Evolutionary conservation across 1,284 basidiomycete genomes (phyloP).

Genomic region (Apiotrichum sp.): DNA sequence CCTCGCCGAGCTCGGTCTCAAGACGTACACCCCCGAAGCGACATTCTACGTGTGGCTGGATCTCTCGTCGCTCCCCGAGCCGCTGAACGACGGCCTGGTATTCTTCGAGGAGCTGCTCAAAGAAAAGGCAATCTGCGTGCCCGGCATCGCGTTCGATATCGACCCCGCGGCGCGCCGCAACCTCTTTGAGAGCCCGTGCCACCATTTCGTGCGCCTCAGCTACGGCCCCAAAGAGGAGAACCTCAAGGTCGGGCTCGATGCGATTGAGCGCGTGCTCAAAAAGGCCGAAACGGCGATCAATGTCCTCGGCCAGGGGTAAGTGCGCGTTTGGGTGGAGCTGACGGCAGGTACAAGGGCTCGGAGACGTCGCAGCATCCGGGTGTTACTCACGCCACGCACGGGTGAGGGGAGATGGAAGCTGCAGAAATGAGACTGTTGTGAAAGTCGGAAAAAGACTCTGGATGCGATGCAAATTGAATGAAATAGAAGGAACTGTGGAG

Average conservation of each 20-base stretch:
- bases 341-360: neutral
- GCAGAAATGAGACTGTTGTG: no score
- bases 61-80: conserved; percentile 66
- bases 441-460: neutral
- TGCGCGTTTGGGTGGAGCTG: neutral
- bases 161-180: conserved; percentile 68
- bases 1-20: conserved; percentile 69
- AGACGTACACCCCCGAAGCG: conserved; percentile 63
- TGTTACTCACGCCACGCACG: neutral
- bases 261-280: conserved; percentile 70
- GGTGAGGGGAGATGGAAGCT: neutral
- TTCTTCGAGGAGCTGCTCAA: conserved; percentile 94
- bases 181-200: conserved; percentile 80
- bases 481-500: no score
- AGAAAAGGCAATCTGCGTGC: conserved; percentile 48
- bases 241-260: conserved; percentile 80
- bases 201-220: conserved; percentile 76
- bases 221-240: conserved; percentile 81
- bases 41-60: conserved; percentile 92
- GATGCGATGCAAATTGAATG: no score
- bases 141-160: conserved; percentile 74
- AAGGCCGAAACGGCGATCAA: conserved; percentile 37
- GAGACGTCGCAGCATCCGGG: neutral
- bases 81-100: conserved; percentile 79
- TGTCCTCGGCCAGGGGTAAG: conserved; percentile 6